Conservation (phyloP, 164 flowering plant species). For the Sedum album region DNA sequence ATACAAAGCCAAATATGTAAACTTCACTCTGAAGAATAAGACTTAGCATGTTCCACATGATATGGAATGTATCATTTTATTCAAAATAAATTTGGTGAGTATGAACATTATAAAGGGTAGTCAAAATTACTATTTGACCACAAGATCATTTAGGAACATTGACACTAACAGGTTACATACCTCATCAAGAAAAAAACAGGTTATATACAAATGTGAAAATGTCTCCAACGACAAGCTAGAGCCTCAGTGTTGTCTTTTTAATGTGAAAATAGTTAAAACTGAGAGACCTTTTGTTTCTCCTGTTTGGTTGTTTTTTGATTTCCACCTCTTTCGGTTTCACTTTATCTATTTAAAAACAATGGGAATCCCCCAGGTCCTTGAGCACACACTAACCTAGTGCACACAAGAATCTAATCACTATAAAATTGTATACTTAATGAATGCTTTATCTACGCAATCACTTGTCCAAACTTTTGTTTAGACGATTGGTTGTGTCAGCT, state of each 20-base stretch:
- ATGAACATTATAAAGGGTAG: neutral
- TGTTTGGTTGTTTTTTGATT: neutral
- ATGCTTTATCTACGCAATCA: neutral
- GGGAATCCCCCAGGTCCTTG: too few relatives aligned
- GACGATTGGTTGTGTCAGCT: neutral
- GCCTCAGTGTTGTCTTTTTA: neutral
- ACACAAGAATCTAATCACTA: neutral
- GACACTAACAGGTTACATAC: too few relatives aligned
- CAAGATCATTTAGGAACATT: neutral
- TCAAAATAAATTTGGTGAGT: neutral
- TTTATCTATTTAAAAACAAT: too few relatives aligned
- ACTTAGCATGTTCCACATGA: neutral
- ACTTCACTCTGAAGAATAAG: too few relatives aligned
- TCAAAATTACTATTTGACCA: conserved; percentile 2
- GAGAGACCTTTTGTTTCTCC: neutral
- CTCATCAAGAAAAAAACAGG: too few relatives aligned
- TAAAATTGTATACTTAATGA: neutral
- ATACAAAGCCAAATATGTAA: neutral
- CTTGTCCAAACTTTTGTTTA: neutral
- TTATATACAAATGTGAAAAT: neutral
- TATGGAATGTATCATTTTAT: neutral
- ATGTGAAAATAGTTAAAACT: neutral
- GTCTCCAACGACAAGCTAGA: neutral
- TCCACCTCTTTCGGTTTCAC: too few relatives aligned
- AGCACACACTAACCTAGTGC: too few relatives aligned